Base-by-base conservation (phyloP, 768 basidiomycete genomes). In the Basidioascus undulatus region DNA sequence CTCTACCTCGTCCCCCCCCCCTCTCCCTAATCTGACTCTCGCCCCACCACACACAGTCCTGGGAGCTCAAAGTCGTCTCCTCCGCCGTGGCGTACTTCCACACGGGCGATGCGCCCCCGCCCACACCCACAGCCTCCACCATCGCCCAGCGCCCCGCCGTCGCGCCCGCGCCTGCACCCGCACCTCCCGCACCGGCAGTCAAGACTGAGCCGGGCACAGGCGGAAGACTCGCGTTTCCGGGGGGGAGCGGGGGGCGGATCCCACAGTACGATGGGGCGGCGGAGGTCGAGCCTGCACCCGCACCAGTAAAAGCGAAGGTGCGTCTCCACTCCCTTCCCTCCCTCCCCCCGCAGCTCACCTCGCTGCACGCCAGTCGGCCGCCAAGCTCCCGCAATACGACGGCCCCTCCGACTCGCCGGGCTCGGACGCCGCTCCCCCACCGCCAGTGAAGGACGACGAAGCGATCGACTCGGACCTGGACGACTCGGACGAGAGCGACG, bases 391-490 rank as follows among this genome's bases (percentile, higher is more conserved):
- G n/a, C n/a, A n/a, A n/a, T n/a, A n/a, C n/a, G n/a, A n/a, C n/a
- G n/a, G n/a, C n/a, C n/a, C n/a, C n/a, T n/a, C n/a, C n/a, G n/a
- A n/a, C n/a, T n/a, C n/a, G n/a, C n/a, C n/a, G n/a, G n/a, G n/a
- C n/a, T n/a, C n/a, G n/a, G n/a, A n/a, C n/a, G n/a, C n/a, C n/a
- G n/a, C n/a, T n/a, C n/a, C n/a, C n/a, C n/a, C n/a, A n/a, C n/a
- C 15, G 60, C 50, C 54, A 45, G 49, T 55, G 39, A 59, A 56
- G 5, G 59, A 59, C 11, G 57, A 58, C 24, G 89, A 98, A 53
- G 78, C 76, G 13, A 96, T 98, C 57, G 89, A 87, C 52, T 89
- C 83, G 41, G 92, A 98, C 53, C 60, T 98, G 34, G 92, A 98
- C 60, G 87, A 94, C 54, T 80, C 80, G 0, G 65, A 66, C 27